phyloP scores from a whole-genome alignment of 192 early-diverging fungal species.

The Linnemannia hyalina region DNA sequence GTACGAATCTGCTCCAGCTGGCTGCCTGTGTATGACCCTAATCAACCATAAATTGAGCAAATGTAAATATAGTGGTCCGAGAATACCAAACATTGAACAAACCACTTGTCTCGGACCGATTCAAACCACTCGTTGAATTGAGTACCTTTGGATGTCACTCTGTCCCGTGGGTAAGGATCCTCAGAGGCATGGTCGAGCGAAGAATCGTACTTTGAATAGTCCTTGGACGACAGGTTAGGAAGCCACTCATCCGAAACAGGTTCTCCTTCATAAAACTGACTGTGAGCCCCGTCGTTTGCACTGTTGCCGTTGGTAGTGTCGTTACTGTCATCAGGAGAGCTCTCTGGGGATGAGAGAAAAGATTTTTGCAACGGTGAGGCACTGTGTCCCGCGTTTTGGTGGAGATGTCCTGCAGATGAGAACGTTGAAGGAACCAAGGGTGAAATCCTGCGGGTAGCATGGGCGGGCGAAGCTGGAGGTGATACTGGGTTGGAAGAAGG shows the following conservation, averaged over 20 bases:
- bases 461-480: conserved; percentile 47
- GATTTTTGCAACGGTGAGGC: conserved; percentile 21
- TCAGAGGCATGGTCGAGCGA: conserved; percentile 24
- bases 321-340: conserved; percentile 24
- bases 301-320: not conserved
- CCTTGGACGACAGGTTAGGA: conserved; percentile 24
- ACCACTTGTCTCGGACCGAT: not conserved
- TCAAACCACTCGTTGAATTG: not conserved
- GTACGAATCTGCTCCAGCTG: conserved; percentile 36
- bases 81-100: not conserved
- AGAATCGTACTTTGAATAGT: conserved; percentile 9
- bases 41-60: not conserved
- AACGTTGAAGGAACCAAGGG: conserved; percentile 25
- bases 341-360: conserved; percentile 18
- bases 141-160: conserved; percentile 36
- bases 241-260: conserved; percentile 44
- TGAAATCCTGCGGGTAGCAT: conserved; percentile 26
- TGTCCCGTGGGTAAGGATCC: conserved; percentile 38
- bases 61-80: not conserved
- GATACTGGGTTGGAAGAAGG: conserved; percentile 29
- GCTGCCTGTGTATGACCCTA: conserved; percentile 30
- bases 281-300: conserved; percentile 4
- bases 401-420: conserved; percentile 7
- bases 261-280: conserved; percentile 36
- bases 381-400: not conserved